phyloP scores from a whole-genome alignment of 78 protist genomes.

The Creolimax fragrantissima region DNA sequence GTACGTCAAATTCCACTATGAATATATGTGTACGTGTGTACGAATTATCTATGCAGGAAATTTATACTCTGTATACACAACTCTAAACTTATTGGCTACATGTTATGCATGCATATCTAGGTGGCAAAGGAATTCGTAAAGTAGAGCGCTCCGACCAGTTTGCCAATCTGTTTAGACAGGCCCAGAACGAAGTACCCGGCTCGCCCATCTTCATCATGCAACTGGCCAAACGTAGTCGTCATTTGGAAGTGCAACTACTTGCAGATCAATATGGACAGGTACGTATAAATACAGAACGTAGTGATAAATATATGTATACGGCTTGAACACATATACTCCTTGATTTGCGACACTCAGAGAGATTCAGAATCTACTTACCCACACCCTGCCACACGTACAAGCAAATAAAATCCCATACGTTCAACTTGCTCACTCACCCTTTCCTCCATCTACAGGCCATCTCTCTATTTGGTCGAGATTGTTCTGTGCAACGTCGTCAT shows the following conservation, averaged over 20 bases:
- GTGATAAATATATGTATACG: too few relatives aligned
- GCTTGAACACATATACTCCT: too few relatives aligned
- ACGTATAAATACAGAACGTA: too few relatives aligned
- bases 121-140: conserved; percentile 87
- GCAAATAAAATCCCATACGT: not conserved
- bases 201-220: conserved; percentile 77
- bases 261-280: conserved; percentile 13
- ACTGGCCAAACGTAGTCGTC: conserved; percentile 48
- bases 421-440: not conserved
- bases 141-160: conserved; percentile 42
- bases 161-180: conserved; percentile 10
- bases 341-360: too few relatives aligned
- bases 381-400: too few relatives aligned
- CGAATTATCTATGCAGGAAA: too few relatives aligned
- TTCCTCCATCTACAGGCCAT: conserved; percentile 10
- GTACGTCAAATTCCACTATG: too few relatives aligned
- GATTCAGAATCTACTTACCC: too few relatives aligned
- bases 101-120: too few relatives aligned
- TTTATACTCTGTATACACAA: too few relatives aligned
- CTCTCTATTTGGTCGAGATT: conserved; percentile 75
- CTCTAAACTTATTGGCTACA: too few relatives aligned
- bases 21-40: too few relatives aligned
- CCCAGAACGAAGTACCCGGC: conserved; percentile 66
- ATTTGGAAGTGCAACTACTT: conserved; percentile 60
- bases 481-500: conserved; percentile 81